Base-by-base conservation (phyloP, 495 filamentous ascomycete genomes). In the Aspergillus nanangensis region DNA sequence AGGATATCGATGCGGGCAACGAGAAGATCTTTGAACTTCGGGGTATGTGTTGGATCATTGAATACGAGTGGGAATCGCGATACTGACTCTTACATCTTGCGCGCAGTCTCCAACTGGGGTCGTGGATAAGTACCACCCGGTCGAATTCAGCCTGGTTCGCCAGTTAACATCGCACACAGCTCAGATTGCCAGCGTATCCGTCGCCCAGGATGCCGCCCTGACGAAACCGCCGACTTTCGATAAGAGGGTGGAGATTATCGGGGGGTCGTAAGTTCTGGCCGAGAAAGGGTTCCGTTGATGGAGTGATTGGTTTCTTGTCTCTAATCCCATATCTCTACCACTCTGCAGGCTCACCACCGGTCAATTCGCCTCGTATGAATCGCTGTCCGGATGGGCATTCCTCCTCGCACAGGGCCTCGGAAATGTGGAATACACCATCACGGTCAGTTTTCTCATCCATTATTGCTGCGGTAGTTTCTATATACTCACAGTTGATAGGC, bases 31-130 rank as follows among this genome's bases (percentile, higher is more conserved):
- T 68, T 41, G 65, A 68, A 42, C 56, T 68, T 58, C 41, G 65
- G 58, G 64, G 64, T 67, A 53, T 14, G 51, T 29, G 25, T n/a
- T n/a, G n/a, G n/a, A n/a, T n/a, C n/a, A n/a, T n/a, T n/a, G n/a
- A n/a, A n/a, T n/a, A n/a, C n/a, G n/a, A n/a, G n/a, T n/a, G n/a
- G n/a, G n/a, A n/a, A n/a, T n/a, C n/a, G n/a, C n/a, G n/a, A n/a
- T n/a, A n/a, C n/a, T n/a, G n/a, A n/a, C n/a, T n/a, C n/a, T n/a
- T n/a, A n/a, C n/a, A n/a, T n/a, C n/a, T n/a, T n/a, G n/a, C n/a
- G n/a, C 25, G 11, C 70, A 55, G 81, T 84, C 11, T 80, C 83
- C 2, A 85, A 86, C 50, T 86, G 81, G 82, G 81, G 72, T 11
- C 75, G 74, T 45, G 81, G 81, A 68, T 67, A 65, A 63, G 64